Percentiles rank a stretch among this genome's conserved stretches.
Evolutionary conservation across 1,139 yeast species (phyloP).

Genomic region (Wickerhamomyces sp.): DNA sequence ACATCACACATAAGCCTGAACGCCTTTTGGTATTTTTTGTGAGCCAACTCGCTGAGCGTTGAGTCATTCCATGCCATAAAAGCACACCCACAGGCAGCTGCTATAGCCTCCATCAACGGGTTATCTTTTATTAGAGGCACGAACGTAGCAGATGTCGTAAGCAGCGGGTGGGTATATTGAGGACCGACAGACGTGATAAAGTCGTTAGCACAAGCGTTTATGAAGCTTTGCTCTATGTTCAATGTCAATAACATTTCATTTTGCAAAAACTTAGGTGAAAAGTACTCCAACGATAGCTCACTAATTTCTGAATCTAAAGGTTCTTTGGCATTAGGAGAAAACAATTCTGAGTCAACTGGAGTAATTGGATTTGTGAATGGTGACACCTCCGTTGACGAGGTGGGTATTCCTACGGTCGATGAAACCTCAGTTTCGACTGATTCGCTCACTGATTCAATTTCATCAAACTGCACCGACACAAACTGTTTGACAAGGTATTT

Average conservation of each 20-base stretch:
- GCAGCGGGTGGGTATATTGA: constrained; percentile 36
- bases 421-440: neutral
- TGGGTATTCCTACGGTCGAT: neutral
- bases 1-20: neutral
- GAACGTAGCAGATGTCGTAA: constrained; percentile 37
- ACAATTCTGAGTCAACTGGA: too few species aligned
- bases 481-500: constrained; percentile 3
- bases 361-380: too few species aligned
- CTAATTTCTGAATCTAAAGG: neutral
- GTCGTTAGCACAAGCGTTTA: constrained; percentile 32
- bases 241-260: neutral
- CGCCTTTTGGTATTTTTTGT: constrained; percentile 8
- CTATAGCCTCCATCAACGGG: constrained; percentile 30
- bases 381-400: too few species aligned
- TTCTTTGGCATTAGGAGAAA: neutral
- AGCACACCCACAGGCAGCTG: constrained; percentile 37
- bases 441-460: neutral
- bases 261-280: neutral
- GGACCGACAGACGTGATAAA: constrained; percentile 38
- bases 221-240: constrained; percentile 22
- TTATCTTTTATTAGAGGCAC: constrained; percentile 28
- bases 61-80: constrained; percentile 29
- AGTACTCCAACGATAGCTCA: neutral
- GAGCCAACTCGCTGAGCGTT: constrained; percentile 8
- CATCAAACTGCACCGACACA: constrained; percentile 1